Percentiles rank a stretch among this genome's conserved stretches.
Evolutionary conservation across 2,329 filamentous ascomycete genomes (phyloP).

Genomic region (Colletotrichum nymphaeae): DNA sequence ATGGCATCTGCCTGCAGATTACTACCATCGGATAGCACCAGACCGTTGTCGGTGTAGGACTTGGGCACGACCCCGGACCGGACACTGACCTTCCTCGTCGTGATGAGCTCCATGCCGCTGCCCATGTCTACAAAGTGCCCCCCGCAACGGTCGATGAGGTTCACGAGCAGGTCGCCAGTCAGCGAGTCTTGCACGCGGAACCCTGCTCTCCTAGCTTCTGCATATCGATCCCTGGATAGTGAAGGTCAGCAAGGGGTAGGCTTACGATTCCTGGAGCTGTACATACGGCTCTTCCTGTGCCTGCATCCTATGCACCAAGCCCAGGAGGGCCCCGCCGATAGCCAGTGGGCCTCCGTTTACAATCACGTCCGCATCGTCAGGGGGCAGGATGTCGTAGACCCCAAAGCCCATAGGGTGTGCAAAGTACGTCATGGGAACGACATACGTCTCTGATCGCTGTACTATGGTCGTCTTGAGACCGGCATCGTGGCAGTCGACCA

Average conservation of each 20-base stretch:
- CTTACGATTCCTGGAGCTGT: background rate
- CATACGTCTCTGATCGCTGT: constrained; percentile 48
- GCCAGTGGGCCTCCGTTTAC: constrained; percentile 21
- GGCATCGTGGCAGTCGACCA: constrained; percentile 46
- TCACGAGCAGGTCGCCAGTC: constrained; percentile 28
- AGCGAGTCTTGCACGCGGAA: constrained; percentile 26
- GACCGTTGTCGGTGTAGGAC: constrained; percentile 42
- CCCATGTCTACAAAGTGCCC: constrained; percentile 52
- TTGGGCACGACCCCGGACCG: constrained; percentile 43
- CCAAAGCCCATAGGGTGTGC: constrained; percentile 41
- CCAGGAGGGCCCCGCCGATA: constrained; percentile 15
- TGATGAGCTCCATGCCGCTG: constrained; percentile 43
- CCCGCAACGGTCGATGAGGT: constrained; percentile 45
- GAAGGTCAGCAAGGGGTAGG: background rate
- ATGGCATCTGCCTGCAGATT: constrained; percentile 45
- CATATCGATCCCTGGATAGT: constrained; percentile 26
- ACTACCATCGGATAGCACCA: constrained; percentile 45
- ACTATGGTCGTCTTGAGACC: constrained; percentile 48
- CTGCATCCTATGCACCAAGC: constrained; percentile 14
- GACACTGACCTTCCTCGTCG: constrained; percentile 42
- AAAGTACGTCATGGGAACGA: constrained; percentile 47
- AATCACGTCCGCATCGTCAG: constrained; percentile 39
- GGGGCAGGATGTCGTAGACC: constrained; percentile 42
- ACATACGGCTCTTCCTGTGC: constrained; percentile 28
- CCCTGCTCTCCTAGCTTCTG: background rate